phyloP scores from a whole-genome alignment of 2,329 filamentous ascomycete species.

The Epichloe hybrida region DNA sequence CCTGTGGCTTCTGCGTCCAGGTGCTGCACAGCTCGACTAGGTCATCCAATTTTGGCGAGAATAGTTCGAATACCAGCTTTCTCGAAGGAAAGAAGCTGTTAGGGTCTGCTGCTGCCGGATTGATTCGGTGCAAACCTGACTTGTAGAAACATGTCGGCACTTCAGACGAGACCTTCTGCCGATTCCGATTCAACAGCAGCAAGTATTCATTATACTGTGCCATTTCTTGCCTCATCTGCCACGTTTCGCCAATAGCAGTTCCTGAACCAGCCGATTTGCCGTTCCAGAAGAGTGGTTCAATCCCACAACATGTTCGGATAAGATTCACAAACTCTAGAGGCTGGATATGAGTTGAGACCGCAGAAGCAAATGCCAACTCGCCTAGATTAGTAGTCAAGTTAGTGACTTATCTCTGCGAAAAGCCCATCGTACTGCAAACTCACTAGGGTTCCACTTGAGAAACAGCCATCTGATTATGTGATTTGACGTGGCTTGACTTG shows the following conservation, averaged over 20 bases:
- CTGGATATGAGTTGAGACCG: slow-evolving; percentile 48
- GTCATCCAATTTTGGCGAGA: slow-evolving; percentile 39
- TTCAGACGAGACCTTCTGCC: slow-evolving; percentile 1
- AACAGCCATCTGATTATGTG: slow-evolving; percentile 73
- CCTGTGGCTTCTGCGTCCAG: slow-evolving; percentile 31
- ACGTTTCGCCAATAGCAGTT: slow-evolving; percentile 33
- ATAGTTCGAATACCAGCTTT: slow-evolving; percentile 39
- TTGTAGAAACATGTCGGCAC: slow-evolving; percentile 1
- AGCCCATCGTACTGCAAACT: slow-evolving; percentile 13
- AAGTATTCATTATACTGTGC: slow-evolving; percentile 38
- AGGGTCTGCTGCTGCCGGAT: slow-evolving; percentile 15
- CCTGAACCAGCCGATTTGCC: slow-evolving; percentile 27
- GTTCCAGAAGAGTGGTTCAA: slow-evolving; percentile 18
- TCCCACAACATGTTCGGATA: slow-evolving; percentile 55
- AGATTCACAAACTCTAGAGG: slow-evolving; percentile 55
- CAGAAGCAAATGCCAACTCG: slow-evolving; percentile 54
- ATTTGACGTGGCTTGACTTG: slow-evolving; percentile 52
- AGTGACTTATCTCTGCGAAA: not conserved
- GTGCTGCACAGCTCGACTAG: slow-evolving; percentile 31
- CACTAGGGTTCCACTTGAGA: slow-evolving; percentile 70
- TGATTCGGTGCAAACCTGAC: slow-evolving; percentile 4
- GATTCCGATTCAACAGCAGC: slow-evolving; percentile 34
- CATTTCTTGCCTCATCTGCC: slow-evolving; percentile 30
- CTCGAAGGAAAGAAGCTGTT: slow-evolving; percentile 28
- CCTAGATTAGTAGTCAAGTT: slow-evolving; percentile 26